Percentiles rank a stretch among this genome's conserved stretches.
These are phyloP conservation scores for Aspergillus spinulosporus DNA, from an alignment of 2,329 filamentous ascomycete species.

Conservation along the genomic window DNA sequence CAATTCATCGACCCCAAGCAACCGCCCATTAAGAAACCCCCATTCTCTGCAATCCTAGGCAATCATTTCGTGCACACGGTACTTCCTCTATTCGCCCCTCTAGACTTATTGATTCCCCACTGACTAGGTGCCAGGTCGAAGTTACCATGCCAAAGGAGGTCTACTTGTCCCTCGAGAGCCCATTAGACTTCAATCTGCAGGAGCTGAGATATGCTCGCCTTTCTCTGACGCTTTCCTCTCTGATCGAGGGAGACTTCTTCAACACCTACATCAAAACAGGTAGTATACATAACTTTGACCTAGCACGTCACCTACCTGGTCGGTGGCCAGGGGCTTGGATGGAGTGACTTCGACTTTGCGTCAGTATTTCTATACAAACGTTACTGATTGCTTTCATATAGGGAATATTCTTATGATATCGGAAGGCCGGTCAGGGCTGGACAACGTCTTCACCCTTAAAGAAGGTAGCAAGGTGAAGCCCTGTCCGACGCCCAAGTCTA, in stretches of 20 bases:
- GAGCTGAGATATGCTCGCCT: constrained; percentile 64
- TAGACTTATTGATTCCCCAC: no score
- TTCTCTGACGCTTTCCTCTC: constrained; percentile 68
- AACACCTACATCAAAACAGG: constrained; percentile 80
- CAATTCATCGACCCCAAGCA: constrained; percentile 70
- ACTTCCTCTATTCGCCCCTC: constrained; percentile 21
- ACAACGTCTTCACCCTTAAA: constrained; percentile 70
- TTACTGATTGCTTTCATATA: constrained; percentile 35
- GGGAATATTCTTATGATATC: constrained; percentile 83
- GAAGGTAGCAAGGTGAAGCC: constrained; percentile 57
- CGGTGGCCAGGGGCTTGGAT: no score
- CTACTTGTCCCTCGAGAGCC: constrained; percentile 56
- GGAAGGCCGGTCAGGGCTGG: constrained; percentile 67
- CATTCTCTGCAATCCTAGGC: constrained; percentile 68
- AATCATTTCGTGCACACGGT: constrained; percentile 71
- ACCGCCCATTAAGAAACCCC: constrained; percentile 70
- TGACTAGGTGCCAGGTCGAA: constrained; percentile 48
- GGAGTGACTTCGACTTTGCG: neutral
- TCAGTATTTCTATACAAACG: neutral
- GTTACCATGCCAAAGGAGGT: constrained; percentile 69
- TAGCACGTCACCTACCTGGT: no score
- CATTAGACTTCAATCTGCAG: constrained; percentile 49
- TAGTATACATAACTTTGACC: no score
- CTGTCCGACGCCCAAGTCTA: neutral
- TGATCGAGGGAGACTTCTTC: constrained; percentile 76